Conservation (phyloP, 345 rosid species). For the Salix udensis region DNA sequence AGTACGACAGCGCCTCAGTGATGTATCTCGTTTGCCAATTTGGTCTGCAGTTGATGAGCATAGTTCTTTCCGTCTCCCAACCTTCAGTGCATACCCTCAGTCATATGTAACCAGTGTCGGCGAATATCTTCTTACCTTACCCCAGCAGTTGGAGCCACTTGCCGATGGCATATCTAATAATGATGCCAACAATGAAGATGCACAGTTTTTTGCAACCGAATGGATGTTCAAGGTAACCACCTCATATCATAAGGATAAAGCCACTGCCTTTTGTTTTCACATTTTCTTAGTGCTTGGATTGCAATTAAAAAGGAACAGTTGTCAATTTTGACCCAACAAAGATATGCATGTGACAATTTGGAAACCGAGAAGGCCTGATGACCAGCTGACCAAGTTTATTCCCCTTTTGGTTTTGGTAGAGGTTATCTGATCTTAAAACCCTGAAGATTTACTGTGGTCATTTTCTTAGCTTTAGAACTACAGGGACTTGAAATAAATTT, state of each 20-base stretch:
- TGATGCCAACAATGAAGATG: slow-evolving; percentile 76
- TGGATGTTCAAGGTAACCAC: slow-evolving; percentile 98
- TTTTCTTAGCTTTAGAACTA: neutral
- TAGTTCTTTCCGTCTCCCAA: slow-evolving; percentile 74
- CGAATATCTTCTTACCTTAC: slow-evolving; percentile 95
- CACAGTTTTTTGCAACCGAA: slow-evolving; percentile 91
- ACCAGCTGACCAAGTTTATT: too few relatives aligned
- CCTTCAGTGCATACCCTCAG: slow-evolving; percentile 94
- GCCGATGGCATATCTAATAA: slow-evolving; percentile 87
- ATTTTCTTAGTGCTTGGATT: too few relatives aligned
- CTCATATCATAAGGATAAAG: neutral
- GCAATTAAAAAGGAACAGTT: too few relatives aligned
- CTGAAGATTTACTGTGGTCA: too few relatives aligned
- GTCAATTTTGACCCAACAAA: too few relatives aligned
- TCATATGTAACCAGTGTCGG: slow-evolving; percentile 84
- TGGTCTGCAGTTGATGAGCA: slow-evolving; percentile 92
- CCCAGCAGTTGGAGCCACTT: slow-evolving; percentile 96
- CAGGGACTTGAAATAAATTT: too few relatives aligned
- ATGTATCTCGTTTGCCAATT: slow-evolving; percentile 71
- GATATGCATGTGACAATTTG: too few relatives aligned
- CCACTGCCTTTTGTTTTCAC: too few relatives aligned
- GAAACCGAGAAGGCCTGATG: too few relatives aligned
- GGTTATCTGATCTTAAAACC: too few relatives aligned
- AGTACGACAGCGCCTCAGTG: slow-evolving; percentile 84
- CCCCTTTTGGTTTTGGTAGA: too few relatives aligned